Evolutionary conservation across 306 rosid species (phyloP), one percentile per base, ranked within the genome.

Genomic region (Citrullus mucosospermus): DNA sequence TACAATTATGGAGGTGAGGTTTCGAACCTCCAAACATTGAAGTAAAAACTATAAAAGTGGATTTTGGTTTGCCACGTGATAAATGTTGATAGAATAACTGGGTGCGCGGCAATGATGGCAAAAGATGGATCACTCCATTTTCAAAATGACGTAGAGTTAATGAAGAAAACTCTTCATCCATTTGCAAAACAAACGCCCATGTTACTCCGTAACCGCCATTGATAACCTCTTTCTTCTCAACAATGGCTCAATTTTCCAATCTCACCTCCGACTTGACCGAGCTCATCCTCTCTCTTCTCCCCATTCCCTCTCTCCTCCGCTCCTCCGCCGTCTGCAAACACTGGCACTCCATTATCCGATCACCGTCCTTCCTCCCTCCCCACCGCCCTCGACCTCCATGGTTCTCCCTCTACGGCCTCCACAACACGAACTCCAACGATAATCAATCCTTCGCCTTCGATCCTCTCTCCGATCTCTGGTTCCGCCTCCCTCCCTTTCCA

Each of bases 321-420:
- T 86, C 87, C 43, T 82, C 97, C 50, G 78, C 92, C 2, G 96
- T 93, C 65, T 91, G 96, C 88, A 90, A 85, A 79, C 88, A 38
- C 78, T 93, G 98, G 97, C 79, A 75, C 81, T 82, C 89, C 53
- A 81, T 90, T 1, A 83, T 91, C 80, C 86, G 92, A 5, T 88
- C 93, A 6, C 25, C 84, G 0, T 32, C 82, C 20, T 93, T 93
- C 81, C 82, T 57, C 89, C 66, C 6, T 74, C 41, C 14, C 70
- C 28, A 46, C 70, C 53, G 30, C 25, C 77, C 66, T 74, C 41
- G 44, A 32, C 76, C 58, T 0, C 91, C 98, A 0, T 93, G 97
- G 98, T 91, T 93, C 73, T 90, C 91, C 84, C 97, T 93, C 77
- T 84, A 87, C 36, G 96, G 91, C 32, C 82, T 93, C 88, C 96